phyloP scores from a whole-genome alignment of 2,329 filamentous ascomycete species.

The Trichoderma pleuroti region DNA sequence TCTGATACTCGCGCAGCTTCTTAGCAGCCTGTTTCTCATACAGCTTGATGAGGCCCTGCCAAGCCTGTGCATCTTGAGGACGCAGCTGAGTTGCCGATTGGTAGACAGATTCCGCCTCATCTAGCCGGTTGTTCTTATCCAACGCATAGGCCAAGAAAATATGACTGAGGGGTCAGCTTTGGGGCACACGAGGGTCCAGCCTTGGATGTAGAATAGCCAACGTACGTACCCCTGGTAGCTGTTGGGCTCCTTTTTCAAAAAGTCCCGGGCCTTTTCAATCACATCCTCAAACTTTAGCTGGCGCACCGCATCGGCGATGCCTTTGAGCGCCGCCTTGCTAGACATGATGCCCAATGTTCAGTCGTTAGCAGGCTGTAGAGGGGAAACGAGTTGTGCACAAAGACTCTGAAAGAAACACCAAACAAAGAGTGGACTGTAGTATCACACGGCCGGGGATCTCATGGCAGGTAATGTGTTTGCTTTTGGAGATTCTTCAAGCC shows the following conservation, averaged over 20 bases:
- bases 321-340: slow-evolving; percentile 73
- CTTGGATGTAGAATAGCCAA: background rate
- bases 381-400: background rate
- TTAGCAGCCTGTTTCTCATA: slow-evolving; percentile 73
- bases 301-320: slow-evolving; percentile 73
- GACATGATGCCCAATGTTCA: slow-evolving; percentile 27
- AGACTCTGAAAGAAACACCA: background rate
- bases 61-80: slow-evolving; percentile 74
- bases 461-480: background rate
- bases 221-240: slow-evolving; percentile 72
- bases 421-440: background rate
- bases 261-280: slow-evolving; percentile 61
- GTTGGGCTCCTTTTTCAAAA: slow-evolving; percentile 68
- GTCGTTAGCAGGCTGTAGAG: background rate
- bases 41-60: slow-evolving; percentile 83
- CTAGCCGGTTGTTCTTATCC: slow-evolving; percentile 68
- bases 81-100: slow-evolving; percentile 67
- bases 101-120: slow-evolving; percentile 76
- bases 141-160: slow-evolving; percentile 85
- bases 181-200: background rate
- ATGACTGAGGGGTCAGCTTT: slow-evolving; percentile 46
- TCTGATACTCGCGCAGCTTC: slow-evolving; percentile 70
- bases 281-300: slow-evolving; percentile 76
- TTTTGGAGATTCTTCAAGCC: background rate
- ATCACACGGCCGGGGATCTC: background rate